Evolutionary conservation across 208 protist genomes (phyloP).

Genomic region (Kentomonas sorsogonicus): DNA sequence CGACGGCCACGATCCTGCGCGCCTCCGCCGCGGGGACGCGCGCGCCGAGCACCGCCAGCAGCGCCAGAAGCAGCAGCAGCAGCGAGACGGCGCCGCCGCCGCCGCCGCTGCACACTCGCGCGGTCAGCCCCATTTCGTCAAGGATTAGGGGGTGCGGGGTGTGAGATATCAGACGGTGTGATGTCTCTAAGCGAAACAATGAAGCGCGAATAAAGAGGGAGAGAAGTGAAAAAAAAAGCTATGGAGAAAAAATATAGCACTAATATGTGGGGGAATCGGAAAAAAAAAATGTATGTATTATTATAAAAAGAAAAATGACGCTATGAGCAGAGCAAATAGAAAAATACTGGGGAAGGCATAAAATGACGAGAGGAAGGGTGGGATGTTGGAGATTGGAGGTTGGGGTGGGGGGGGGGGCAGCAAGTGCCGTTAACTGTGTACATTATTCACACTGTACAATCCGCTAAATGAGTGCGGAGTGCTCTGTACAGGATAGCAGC

Average conservation of each 20-base stretch:
- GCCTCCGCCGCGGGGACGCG: conserved; percentile 15
- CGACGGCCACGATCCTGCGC: conserved; percentile 68
- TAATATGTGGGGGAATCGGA: not conserved
- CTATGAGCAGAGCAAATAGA: not conserved
- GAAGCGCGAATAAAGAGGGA: not conserved
- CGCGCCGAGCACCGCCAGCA: conserved; percentile 3
- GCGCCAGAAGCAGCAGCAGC: conserved; percentile 2
- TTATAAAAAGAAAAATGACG: not conserved
- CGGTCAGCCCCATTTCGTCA: no score
- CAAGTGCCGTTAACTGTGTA: no score
- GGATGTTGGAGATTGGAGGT: no score
- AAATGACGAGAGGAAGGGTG: no score
- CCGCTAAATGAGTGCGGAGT: no score
- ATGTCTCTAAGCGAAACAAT: not conserved
- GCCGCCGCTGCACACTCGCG: no score
- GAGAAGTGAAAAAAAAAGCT: conserved; percentile 12
- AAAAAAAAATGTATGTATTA: not conserved
- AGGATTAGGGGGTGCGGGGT: no score
- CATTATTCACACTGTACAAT: no score
- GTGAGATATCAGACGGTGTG: not conserved
- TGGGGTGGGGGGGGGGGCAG: no score
- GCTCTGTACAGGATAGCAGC: no score
- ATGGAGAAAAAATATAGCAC: conserved; percentile 13
- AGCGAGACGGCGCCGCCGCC: conserved; percentile 8
- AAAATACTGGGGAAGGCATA: not conserved